Evolutionary conservation across 805 yeast genomes (phyloP).

Genomic region (Wickerhamiella musiphila): DNA sequence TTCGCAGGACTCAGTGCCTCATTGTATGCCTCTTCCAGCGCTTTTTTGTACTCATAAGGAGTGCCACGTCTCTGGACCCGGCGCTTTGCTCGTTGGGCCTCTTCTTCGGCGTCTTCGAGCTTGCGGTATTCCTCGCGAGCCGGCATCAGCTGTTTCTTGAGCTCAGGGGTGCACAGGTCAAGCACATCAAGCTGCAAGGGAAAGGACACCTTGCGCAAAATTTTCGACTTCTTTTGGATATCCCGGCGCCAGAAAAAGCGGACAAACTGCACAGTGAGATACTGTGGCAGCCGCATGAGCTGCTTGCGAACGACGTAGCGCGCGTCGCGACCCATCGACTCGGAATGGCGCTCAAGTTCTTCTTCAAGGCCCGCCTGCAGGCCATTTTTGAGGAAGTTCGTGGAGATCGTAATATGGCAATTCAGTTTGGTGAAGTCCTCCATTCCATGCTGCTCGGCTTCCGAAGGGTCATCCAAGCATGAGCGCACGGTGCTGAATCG

Average conservation of each 20-base stretch:
- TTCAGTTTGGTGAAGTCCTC: constrained; percentile 56
- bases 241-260: constrained; percentile 94
- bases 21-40: constrained; percentile 22
- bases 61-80: constrained; percentile 59
- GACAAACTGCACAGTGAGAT: constrained; percentile 78
- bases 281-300: constrained; percentile 69
- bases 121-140: constrained; percentile 63
- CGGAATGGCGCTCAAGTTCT: constrained; percentile 58
- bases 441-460: constrained; percentile 32
- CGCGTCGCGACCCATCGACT: constrained; percentile 52
- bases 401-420: constrained; percentile 73
- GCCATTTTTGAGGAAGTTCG: constrained; percentile 82
- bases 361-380: constrained; percentile 58
- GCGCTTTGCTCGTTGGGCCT: constrained; percentile 55
- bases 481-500: constrained; percentile 45
- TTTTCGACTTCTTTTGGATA: constrained; percentile 77
- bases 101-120: constrained; percentile 57
- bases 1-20: constrained; percentile 11
- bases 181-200: constrained; percentile 85
- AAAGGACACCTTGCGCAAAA: constrained; percentile 82
- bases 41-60: constrained; percentile 27
- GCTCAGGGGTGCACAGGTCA: constrained; percentile 68
- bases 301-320: constrained; percentile 39
- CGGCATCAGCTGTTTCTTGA: constrained; percentile 46
- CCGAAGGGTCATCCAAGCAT: constrained; percentile 35